A percentile compares a stretch with the other conserved stretches of the same genome.
These are phyloP conservation scores for Delonix regia DNA, from an alignment of 306 rosid species.

Conservation along the genomic window DNA sequence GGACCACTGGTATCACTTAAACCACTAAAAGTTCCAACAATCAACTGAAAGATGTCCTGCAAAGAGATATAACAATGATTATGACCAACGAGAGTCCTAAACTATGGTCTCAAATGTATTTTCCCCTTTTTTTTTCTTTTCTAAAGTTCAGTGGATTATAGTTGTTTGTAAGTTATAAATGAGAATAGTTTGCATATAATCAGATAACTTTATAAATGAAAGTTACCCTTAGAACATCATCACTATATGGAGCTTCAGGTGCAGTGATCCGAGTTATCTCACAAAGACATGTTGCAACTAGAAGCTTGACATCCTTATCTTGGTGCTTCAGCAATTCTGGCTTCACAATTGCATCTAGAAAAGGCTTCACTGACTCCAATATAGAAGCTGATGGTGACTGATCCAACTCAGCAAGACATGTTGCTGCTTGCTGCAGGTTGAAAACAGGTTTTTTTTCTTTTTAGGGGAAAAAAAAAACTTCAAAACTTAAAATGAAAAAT, in stretches of 20 bases:
- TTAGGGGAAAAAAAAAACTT: background rate
- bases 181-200: slow-evolving; percentile 20
- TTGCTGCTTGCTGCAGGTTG: slow-evolving; percentile 81
- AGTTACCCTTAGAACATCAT: slow-evolving; percentile 85
- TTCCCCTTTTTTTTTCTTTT: background rate
- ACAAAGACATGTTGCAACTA: slow-evolving; percentile 91
- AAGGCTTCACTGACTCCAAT: slow-evolving; percentile 86
- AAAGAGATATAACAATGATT: slow-evolving; percentile 41
- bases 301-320: slow-evolving; percentile 94
- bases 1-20: slow-evolving; percentile 88
- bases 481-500: background rate
- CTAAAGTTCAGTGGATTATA: background rate
- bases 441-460: slow-evolving; percentile 13
- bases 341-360: slow-evolving; percentile 74
- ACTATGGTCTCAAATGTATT: slow-evolving; percentile 12
- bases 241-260: slow-evolving; percentile 95
- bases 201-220: slow-evolving; percentile 25
- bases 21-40: slow-evolving; percentile 89
- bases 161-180: slow-evolving; percentile 20
- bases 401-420: slow-evolving; percentile 88
- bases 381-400: slow-evolving; percentile 80
- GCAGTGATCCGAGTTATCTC: slow-evolving; percentile 99
- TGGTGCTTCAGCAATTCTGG: slow-evolving; percentile 92
- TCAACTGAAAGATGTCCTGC: slow-evolving; percentile 91
- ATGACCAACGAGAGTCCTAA: slow-evolving; percentile 34